Evolutionary conservation across 2,329 filamentous ascomycete species (phyloP).

Genomic region (Clarireedia homoeocarpa): DNA sequence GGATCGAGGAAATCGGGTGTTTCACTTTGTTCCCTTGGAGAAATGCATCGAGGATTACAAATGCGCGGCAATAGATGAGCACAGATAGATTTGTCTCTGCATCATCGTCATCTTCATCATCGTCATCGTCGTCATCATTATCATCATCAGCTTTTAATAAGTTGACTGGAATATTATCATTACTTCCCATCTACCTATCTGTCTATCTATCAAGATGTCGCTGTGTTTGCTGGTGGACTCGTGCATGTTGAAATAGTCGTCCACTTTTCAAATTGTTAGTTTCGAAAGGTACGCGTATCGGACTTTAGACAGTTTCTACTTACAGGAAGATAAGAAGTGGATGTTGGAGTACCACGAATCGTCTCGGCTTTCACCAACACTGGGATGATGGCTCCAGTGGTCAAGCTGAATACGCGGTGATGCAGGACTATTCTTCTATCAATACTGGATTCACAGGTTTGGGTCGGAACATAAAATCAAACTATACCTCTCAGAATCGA

Average conservation of each 20-base stretch:
- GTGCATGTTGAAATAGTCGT: conserved; percentile 7
- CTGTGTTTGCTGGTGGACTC: conserved; percentile 2
- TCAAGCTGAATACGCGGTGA: conserved; percentile 51
- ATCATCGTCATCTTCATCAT: too few relatives aligned
- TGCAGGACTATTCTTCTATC: conserved; percentile 37
- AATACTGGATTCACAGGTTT: not conserved
- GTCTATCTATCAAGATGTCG: not conserved
- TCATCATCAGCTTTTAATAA: not conserved
- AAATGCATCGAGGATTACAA: too few relatives aligned
- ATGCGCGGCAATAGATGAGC: too few relatives aligned
- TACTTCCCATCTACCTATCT: not conserved
- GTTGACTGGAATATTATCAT: not conserved
- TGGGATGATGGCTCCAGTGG: conserved; percentile 60
- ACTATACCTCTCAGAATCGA: conserved; percentile 36
- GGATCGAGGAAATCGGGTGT: too few relatives aligned
- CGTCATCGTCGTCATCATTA: too few relatives aligned
- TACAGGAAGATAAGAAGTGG: conserved; percentile 3
- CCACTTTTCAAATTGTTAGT: not conserved
- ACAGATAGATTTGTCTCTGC: too few relatives aligned
- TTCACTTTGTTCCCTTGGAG: too few relatives aligned
- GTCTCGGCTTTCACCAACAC: conserved; percentile 55
- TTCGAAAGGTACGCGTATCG: not conserved
- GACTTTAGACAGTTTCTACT: not conserved
- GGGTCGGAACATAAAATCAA: not conserved
- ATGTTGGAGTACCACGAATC: conserved; percentile 15